Conservation (phyloP, 768 basidiomycete species). For the Pisolithus tinctorius region DNA sequence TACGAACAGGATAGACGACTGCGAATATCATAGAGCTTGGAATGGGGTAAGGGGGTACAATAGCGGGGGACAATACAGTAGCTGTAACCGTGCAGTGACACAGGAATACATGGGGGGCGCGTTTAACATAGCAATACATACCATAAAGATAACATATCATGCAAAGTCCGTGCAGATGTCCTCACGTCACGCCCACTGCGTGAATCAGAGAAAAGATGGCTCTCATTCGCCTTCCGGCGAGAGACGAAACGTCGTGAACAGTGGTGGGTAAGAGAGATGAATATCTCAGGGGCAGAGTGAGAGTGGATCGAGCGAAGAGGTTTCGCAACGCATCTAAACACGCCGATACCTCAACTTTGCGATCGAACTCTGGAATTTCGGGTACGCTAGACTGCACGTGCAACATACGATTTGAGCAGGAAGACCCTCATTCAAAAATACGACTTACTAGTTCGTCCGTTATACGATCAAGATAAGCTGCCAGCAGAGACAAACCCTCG, state of each 20-base stretch:
- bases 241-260: background rate
- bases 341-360: constrained; percentile 9
- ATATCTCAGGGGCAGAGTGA: constrained; percentile 2
- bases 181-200: constrained; percentile 13
- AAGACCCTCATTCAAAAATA: background rate
- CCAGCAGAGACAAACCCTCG: constrained; percentile 13
- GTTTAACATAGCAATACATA: constrained; percentile 10
- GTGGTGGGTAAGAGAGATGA: constrained; percentile 5
- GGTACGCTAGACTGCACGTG: constrained; percentile 15
- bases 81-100: constrained; percentile 1
- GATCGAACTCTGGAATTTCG: constrained; percentile 5
- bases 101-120: constrained; percentile 1
- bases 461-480: constrained; percentile 23
- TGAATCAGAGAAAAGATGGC: constrained; percentile 17
- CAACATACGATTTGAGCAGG: constrained; percentile 2
- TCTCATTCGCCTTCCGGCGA: constrained; percentile 8
- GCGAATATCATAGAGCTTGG: background rate
- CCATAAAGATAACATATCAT: constrained; percentile 7
- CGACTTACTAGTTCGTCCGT: constrained; percentile 19
- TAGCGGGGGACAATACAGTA: background rate
- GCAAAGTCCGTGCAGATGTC: constrained; percentile 8
- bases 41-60: background rate
- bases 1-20: background rate
- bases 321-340: constrained; percentile 14
- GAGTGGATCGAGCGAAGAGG: constrained; percentile 13